Percentiles rank a stretch among this genome's conserved stretches.
phyloP scores from a whole-genome alignment of 345 rosid species.

The Arabis hirsuta region DNA sequence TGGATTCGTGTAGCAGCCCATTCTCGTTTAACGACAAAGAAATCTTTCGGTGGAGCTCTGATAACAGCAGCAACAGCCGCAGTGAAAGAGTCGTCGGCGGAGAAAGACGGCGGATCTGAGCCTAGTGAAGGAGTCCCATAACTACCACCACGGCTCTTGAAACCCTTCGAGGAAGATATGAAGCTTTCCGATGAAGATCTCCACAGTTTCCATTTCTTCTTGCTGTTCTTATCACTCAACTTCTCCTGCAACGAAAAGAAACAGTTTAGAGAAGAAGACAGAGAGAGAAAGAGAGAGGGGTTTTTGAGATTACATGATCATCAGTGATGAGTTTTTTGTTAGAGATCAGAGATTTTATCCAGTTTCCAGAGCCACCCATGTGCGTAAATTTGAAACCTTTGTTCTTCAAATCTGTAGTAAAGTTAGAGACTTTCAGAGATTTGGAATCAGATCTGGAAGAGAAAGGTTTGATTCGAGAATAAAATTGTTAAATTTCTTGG shows the following conservation, averaged over 20 bases:
- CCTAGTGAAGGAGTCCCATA: conserved; percentile 52
- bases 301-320: conserved; percentile 49
- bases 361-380: conserved; percentile 81
- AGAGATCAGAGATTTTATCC: conserved; percentile 69
- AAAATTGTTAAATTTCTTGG: background rate
- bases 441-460: conserved; percentile 39
- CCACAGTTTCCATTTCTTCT: conserved; percentile 94
- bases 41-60: conserved; percentile 78
- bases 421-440: conserved; percentile 34
- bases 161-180: conserved; percentile 50
- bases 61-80: conserved; percentile 78
- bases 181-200: conserved; percentile 80
- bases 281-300: conserved; percentile 3
- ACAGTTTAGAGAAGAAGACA: background rate
- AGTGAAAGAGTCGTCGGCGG: conserved; percentile 53
- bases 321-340: conserved; percentile 48
- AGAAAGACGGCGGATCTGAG: conserved; percentile 56
- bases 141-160: conserved; percentile 49
- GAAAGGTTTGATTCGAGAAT: conserved; percentile 25
- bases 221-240: conserved; percentile 51
- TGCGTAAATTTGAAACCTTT: conserved; percentile 13
- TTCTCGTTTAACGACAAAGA: conserved; percentile 68
- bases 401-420: conserved; percentile 16
- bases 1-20: conserved; percentile 95
- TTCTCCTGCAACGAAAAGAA: conserved; percentile 48